These are phyloP conservation scores for Nothophaeocryptopus gaeumannii DNA, from an alignment of 2,329 filamentous ascomycete genomes.

Conservation along the genomic window DNA sequence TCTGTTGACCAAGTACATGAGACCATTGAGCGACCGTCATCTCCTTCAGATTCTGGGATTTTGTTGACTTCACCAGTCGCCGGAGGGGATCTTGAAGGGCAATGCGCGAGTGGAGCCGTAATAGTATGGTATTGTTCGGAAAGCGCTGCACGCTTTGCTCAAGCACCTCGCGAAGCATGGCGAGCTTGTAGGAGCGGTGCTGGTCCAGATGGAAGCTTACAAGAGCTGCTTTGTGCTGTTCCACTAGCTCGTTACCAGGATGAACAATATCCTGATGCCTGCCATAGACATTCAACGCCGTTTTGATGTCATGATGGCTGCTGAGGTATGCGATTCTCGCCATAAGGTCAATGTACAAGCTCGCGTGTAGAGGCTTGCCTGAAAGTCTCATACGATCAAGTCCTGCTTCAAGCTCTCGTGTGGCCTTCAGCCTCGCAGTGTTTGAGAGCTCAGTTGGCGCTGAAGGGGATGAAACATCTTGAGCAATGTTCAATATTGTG, in stretches of 20 bases:
- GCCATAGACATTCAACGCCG: conserved; percentile 41
- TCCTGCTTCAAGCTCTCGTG: conserved; percentile 52
- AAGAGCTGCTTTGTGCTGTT: conserved; percentile 66
- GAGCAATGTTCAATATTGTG: too few species aligned
- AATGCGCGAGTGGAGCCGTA: conserved; percentile 70
- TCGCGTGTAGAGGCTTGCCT: conserved; percentile 49
- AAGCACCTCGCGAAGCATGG: conserved; percentile 62
- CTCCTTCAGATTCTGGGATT: conserved; percentile 29
- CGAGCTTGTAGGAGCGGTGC: conserved; percentile 65
- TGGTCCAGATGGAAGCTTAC: conserved; percentile 64
- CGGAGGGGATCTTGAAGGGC: conserved; percentile 75
- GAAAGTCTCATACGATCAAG: conserved; percentile 58
- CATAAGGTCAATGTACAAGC: conserved; percentile 59
- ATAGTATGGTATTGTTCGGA: conserved; percentile 73
- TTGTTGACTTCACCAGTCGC: conserved; percentile 53
- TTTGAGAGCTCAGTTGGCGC: not conserved
- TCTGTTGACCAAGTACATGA: conserved; percentile 57
- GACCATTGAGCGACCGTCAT: conserved; percentile 48
- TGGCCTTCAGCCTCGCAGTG: conserved; percentile 50
- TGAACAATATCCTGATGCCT: conserved; percentile 31
- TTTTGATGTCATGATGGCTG: conserved; percentile 33
- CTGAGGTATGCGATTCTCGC: conserved; percentile 67
- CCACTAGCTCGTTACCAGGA: conserved; percentile 54
- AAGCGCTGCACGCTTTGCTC: conserved; percentile 61
- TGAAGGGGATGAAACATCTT: conserved; percentile 4